Conservation (phyloP, 2,329 filamentous ascomycete species). For the Paradendryphiella salina region DNA sequence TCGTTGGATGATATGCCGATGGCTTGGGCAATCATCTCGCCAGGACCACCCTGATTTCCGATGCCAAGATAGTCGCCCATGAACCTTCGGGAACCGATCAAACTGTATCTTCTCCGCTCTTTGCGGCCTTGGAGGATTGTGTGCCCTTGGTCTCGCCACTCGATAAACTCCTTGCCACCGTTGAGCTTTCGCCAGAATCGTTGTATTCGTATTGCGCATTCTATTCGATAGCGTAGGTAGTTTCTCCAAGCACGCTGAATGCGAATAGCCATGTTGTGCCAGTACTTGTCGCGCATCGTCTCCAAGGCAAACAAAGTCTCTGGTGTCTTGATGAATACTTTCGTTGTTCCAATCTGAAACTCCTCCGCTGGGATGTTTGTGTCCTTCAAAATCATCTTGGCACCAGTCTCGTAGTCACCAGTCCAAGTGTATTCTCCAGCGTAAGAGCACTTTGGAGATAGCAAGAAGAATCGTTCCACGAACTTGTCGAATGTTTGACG, state of each 20-base stretch:
- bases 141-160: conserved; percentile 87
- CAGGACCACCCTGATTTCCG: conserved; percentile 76
- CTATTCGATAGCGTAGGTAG: conserved; percentile 87
- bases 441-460: conserved; percentile 93
- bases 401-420: conserved; percentile 82
- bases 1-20: conserved; percentile 74
- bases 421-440: conserved; percentile 97
- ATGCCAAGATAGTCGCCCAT: conserved; percentile 93
- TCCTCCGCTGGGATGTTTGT: conserved; percentile 94
- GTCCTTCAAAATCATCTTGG: conserved; percentile 91
- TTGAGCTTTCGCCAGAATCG: conserved; percentile 94
- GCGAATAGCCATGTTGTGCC: conserved; percentile 98
- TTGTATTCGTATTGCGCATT: conserved; percentile 92
- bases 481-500: conserved; percentile 98
- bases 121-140: conserved; percentile 80
- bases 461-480: conserved; percentile 91
- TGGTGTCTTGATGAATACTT: conserved; percentile 97
- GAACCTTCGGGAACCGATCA: conserved; percentile 89
- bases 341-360: conserved; percentile 95
- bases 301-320: conserved; percentile 96
- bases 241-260: conserved; percentile 98
- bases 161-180: conserved; percentile 84
- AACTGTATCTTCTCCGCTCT: conserved; percentile 86
- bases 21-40: conserved; percentile 75
- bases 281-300: conserved; percentile 96